Evolutionary conservation across 225 moss, liverwort and hornwort species (phyloP).

Genomic region (Neckera pumila): DNA sequence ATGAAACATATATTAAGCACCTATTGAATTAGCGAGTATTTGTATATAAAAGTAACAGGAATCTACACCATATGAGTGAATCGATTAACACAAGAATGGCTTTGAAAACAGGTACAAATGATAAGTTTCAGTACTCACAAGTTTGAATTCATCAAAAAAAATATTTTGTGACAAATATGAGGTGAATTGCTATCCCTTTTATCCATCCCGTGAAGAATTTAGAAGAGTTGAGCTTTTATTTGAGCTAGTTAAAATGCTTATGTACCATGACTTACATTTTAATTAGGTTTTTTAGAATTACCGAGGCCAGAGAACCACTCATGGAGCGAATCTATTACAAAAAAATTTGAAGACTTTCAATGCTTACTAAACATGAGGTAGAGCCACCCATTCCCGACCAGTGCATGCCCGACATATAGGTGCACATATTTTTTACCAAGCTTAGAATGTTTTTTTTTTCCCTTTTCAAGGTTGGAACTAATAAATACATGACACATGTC

Average conservation of each 20-base stretch:
- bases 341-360: too few relatives aligned
- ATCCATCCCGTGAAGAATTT: background rate
- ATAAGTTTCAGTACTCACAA: background rate
- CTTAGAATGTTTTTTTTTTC: too few relatives aligned
- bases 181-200: background rate
- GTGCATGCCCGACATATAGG: too few relatives aligned
- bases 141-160: background rate
- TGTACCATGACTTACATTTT: background rate
- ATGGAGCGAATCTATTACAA: background rate
- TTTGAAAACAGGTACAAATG: background rate
- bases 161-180: background rate
- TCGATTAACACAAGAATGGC: background rate
- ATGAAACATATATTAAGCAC: background rate
- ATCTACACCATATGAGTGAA: background rate
- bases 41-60: background rate
- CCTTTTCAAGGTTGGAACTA: too few relatives aligned
- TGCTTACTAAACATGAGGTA: too few relatives aligned
- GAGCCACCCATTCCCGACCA: too few relatives aligned
- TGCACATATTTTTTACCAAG: too few relatives aligned
- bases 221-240: background rate
- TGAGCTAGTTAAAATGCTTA: background rate
- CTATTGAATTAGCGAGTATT: background rate
- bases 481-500: too few relatives aligned
- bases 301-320: fast-evolving
- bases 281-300: background rate